phyloP scores from a whole-genome alignment of 257 asterid species.

The Petunia axillaris region DNA sequence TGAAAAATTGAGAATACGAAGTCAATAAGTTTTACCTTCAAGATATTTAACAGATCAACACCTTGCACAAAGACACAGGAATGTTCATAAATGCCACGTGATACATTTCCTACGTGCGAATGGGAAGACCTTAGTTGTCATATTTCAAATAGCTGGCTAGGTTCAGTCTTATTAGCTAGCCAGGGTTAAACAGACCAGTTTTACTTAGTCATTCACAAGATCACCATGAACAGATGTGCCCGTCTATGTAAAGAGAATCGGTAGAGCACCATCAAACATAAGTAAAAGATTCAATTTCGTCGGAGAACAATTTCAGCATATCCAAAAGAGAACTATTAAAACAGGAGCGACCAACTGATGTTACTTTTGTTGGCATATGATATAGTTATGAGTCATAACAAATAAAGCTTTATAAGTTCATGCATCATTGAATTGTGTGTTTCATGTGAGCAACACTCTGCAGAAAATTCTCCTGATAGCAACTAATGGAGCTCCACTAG shows the following conservation, averaged over 20 bases:
- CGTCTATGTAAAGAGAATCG: not conserved
- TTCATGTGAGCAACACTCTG: not conserved
- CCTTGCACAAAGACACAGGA: not conserved
- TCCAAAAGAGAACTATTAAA: not conserved
- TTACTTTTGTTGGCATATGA: not conserved
- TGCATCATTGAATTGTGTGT: not conserved
- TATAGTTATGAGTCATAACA: not conserved
- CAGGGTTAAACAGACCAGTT: not conserved
- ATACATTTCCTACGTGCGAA: not conserved
- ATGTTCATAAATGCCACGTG: not conserved
- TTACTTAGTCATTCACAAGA: not conserved
- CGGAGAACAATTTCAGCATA: not conserved
- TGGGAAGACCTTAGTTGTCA: not conserved
- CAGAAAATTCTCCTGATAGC: too few relatives aligned
- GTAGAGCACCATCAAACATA: not conserved
- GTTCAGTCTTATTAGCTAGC: not conserved
- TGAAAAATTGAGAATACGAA: slow-evolving; percentile 25
- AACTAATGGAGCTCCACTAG: too few relatives aligned
- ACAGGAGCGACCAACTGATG: not conserved
- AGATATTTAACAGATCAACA: not conserved
- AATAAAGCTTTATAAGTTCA: not conserved
- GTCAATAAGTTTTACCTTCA: slow-evolving; percentile 7
- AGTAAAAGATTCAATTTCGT: not conserved
- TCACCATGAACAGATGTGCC: not conserved
- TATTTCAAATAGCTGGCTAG: too few relatives aligned